Evolutionary conservation across 2,329 filamentous ascomycete species (phyloP).

Genomic region (Leptoxyphium fumago): DNA sequence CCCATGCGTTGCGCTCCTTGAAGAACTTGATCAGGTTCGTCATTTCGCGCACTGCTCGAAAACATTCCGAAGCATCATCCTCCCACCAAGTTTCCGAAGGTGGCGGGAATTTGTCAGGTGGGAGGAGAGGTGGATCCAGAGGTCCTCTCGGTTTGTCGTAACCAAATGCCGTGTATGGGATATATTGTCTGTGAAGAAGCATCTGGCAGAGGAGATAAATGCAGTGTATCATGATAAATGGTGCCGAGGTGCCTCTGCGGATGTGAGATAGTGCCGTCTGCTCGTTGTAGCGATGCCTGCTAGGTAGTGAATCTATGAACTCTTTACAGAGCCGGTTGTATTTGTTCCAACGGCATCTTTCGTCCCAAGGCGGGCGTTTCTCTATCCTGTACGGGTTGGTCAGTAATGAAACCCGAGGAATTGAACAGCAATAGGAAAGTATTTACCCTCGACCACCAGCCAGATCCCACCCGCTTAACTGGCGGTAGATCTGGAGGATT

Average conservation of each 20-base stretch:
- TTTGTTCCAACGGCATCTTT: conserved; percentile 38
- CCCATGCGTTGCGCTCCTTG: conserved; percentile 43
- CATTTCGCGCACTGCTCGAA: conserved; percentile 47
- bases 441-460: conserved; percentile 39
- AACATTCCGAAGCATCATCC: conserved; percentile 46
- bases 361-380: conserved; percentile 45
- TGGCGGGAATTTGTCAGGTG: conserved; percentile 28
- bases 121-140: conserved; percentile 43
- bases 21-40: conserved; percentile 50
- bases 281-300: conserved; percentile 41
- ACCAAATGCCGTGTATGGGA: conserved; percentile 48
- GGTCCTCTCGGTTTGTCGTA: conserved; percentile 39
- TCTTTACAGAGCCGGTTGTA: conserved; percentile 37
- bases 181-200: conserved; percentile 53
- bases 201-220: conserved; percentile 51
- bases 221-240: conserved; percentile 53
- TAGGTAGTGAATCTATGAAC: conserved; percentile 42
- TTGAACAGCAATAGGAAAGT: background rate
- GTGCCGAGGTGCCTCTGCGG: conserved; percentile 45
- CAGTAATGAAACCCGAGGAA: background rate
- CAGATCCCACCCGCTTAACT: conserved; percentile 42
- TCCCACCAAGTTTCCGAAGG: conserved; percentile 46
- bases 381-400: conserved; percentile 31
- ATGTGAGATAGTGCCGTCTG: conserved; percentile 53
- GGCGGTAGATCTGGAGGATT: conserved; percentile 40